These are phyloP conservation scores for Castanospermum australe DNA, from an alignment of 306 rosid species.

Conservation along the genomic window DNA sequence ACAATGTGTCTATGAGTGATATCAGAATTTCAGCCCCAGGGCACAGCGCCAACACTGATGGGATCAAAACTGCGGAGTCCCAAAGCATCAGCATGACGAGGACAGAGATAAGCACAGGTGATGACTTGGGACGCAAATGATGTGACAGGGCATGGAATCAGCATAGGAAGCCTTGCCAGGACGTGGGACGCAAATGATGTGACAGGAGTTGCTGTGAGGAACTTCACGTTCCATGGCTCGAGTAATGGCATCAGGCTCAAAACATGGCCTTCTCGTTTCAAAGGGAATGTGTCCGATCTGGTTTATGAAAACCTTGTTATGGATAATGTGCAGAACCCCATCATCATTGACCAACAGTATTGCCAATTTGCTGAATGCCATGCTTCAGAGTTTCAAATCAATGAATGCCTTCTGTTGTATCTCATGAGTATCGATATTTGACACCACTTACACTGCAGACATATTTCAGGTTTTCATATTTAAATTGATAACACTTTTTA, in stretches of 20 bases:
- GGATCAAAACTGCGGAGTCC: slow-evolving; percentile 42
- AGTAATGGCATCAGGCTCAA: slow-evolving; percentile 45
- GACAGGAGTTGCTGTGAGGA: slow-evolving; percentile 9
- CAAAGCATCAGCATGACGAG: slow-evolving; percentile 12
- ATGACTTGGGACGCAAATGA: too few species aligned
- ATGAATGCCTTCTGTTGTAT: not conserved
- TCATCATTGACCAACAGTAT: slow-evolving; percentile 38
- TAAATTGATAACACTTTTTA: too few species aligned
- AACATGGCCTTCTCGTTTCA: slow-evolving; percentile 33
- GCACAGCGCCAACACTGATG: slow-evolving; percentile 50
- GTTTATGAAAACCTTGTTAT: slow-evolving; percentile 36
- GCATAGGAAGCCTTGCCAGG: slow-evolving; percentile 43
- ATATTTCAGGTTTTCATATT: too few species aligned
- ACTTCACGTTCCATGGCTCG: slow-evolving; percentile 27
- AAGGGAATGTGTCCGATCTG: slow-evolving; percentile 20
- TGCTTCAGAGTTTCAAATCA: not conserved
- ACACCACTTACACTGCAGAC: too few species aligned
- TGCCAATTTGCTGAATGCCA: slow-evolving; percentile 30
- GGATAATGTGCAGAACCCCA: slow-evolving; percentile 35
- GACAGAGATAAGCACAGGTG: slow-evolving; percentile 30
- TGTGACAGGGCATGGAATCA: slow-evolving; percentile 52
- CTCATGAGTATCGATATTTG: too few species aligned
- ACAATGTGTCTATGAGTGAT: slow-evolving; percentile 20
- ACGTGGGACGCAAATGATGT: slow-evolving; percentile 13
- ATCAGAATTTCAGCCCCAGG: slow-evolving; percentile 34